phyloP scores from a whole-genome alignment of 805 yeast genomes.

The Starmerella apis region DNA sequence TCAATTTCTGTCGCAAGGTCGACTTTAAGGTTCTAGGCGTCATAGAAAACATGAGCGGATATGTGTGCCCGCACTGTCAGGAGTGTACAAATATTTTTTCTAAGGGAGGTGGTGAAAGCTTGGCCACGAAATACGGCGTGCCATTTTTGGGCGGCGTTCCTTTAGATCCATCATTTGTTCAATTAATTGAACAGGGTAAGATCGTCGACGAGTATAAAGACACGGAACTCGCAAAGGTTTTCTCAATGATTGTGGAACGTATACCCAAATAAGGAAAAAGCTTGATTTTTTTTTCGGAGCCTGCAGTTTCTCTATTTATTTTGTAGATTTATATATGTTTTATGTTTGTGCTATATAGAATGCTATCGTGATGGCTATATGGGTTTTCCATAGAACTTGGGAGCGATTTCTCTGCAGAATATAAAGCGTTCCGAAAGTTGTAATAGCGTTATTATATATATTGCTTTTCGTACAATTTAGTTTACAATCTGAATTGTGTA shows the following conservation, averaged over 20 bases:
- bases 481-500: too few species aligned
- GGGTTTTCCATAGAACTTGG: too few species aligned
- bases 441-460: too few species aligned
- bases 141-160: conserved; percentile 81
- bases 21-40: conserved; percentile 71
- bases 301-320: too few species aligned
- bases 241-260: conserved; percentile 38
- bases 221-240: conserved; percentile 37
- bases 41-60: conserved; percentile 94
- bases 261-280: conserved; percentile 23
- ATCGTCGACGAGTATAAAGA: conserved; percentile 28
- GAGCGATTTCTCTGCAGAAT: too few species aligned
- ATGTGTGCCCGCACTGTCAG: conserved; percentile 84
- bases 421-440: too few species aligned
- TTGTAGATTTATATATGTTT: background rate
- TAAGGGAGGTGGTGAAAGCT: conserved; percentile 75
- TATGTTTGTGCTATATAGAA: too few species aligned
- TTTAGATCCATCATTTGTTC: conserved; percentile 84
- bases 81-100: conserved; percentile 84
- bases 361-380: too few species aligned
- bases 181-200: conserved; percentile 63
- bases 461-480: too few species aligned
- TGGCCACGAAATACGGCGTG: conserved; percentile 54
- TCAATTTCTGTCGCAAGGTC: conserved; percentile 83
- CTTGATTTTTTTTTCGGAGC: too few species aligned